Conservation (phyloP, 306 rosid genomes). For the Vigna angularis region DNA sequence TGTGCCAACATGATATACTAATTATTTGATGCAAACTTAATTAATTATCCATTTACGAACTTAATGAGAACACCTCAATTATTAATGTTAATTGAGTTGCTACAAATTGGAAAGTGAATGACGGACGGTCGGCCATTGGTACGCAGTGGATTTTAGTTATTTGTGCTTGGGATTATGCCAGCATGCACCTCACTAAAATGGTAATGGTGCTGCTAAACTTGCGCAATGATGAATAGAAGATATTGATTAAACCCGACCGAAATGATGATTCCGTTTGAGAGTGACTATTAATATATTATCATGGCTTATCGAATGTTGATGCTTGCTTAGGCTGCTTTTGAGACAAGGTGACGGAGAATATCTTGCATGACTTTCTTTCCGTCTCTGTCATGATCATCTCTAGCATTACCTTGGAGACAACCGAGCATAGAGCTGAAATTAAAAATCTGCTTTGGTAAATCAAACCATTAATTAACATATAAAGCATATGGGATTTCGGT, state of each 20-base stretch:
- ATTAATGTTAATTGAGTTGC: neutral
- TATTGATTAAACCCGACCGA: constrained; percentile 46
- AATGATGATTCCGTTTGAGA: constrained; percentile 45
- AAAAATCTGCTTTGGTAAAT: constrained; percentile 42
- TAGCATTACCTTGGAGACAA: constrained; percentile 36
- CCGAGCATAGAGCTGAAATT: constrained; percentile 24
- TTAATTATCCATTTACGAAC: neutral
- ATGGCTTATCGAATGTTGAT: constrained; percentile 44
- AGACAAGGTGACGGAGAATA: neutral
- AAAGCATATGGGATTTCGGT: constrained; percentile 58
- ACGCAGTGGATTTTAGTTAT: neutral
- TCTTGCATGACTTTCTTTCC: constrained; percentile 24
- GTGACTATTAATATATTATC: constrained; percentile 17
- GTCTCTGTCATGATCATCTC: constrained; percentile 39
- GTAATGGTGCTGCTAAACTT: constrained; percentile 1
- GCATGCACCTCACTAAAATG: constrained; percentile 29
- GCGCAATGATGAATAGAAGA: constrained; percentile 39
- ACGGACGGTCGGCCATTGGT: constrained; percentile 38
- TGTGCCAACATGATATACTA: constrained; percentile 26
- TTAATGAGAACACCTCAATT: neutral
- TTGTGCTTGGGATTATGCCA: constrained; percentile 37
- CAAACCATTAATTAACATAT: constrained; percentile 71
- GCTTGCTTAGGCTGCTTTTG: constrained; percentile 43
- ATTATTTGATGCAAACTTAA: neutral
- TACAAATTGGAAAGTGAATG: constrained; percentile 29